phyloP scores from a whole-genome alignment of 2,329 filamentous ascomycete genomes.

The Trichoderma citrinoviride region DNA sequence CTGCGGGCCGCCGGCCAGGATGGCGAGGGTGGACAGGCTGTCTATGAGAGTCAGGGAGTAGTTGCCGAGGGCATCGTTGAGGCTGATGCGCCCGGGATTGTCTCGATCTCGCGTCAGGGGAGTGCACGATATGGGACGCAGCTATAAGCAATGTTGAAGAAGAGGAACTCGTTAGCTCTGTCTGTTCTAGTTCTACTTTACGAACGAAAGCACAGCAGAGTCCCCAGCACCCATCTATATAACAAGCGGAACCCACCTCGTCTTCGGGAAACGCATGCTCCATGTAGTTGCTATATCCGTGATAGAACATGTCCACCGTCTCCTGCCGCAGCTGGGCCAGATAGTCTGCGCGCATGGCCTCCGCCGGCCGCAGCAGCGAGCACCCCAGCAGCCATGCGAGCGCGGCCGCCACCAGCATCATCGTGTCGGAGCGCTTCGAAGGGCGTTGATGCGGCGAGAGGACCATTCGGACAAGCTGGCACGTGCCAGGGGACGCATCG shows the following conservation, averaged over 20 bases:
- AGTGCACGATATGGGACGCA: constrained; percentile 80
- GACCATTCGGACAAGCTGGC: constrained; percentile 23
- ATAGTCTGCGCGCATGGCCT: constrained; percentile 55
- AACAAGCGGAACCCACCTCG: constrained; percentile 56
- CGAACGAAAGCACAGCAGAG: not conserved
- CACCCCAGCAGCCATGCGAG: constrained; percentile 30
- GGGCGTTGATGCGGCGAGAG: not conserved
- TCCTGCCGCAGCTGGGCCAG: constrained; percentile 57
- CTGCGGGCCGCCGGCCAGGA: constrained; percentile 72
- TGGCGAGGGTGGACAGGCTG: constrained; percentile 88
- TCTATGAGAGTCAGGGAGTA: constrained; percentile 96
- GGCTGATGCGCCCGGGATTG: constrained; percentile 75
- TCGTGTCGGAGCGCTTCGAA: constrained; percentile 28
- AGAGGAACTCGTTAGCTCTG: not conserved
- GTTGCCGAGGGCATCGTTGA: constrained; percentile 95
- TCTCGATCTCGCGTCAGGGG: constrained; percentile 80
- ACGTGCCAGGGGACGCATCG: constrained; percentile 29
- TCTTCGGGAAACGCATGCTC: constrained; percentile 91
- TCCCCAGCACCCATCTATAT: too few species aligned
- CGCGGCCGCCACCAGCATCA: constrained; percentile 28
- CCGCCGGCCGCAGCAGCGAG: constrained; percentile 43
- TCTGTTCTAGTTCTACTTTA: not conserved
- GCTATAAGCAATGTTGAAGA: constrained; percentile 40
- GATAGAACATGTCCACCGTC: constrained; percentile 84
- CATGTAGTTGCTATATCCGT: constrained; percentile 96